phyloP scores from a whole-genome alignment of 257 asterid species.

The Solanum raphanifolium region DNA sequence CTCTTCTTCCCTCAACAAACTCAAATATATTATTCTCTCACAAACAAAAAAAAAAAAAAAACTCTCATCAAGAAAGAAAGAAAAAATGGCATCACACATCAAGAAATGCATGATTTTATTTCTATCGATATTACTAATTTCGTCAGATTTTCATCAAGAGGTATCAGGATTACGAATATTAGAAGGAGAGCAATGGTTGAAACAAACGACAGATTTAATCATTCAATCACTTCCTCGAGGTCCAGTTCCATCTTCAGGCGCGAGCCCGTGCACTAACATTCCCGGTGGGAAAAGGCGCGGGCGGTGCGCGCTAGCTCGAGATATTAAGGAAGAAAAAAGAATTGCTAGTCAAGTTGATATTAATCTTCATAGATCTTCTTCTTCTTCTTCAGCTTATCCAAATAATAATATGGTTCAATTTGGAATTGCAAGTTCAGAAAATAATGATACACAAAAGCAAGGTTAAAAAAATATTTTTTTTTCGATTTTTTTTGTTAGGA shows the following conservation, averaged over 20 bases:
- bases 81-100: not conserved
- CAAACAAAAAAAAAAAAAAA: not conserved
- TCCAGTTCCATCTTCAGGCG: constrained; percentile 9
- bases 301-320: constrained; percentile 31
- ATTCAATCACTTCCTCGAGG: constrained; percentile 51
- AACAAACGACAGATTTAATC: not conserved
- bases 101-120: not conserved
- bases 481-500: not conserved
- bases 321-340: not conserved
- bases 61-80: not conserved
- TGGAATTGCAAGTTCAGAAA: not conserved
- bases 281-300: constrained; percentile 33
- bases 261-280: constrained; percentile 48
- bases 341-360: not conserved
- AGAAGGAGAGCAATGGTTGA: constrained; percentile 17
- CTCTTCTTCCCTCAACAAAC: not conserved
- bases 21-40: not conserved
- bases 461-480: not conserved
- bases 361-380: not conserved
- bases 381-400: not conserved
- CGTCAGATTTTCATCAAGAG: not conserved
- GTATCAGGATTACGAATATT: constrained; percentile 18
- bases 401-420: not conserved
- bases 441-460: not conserved
- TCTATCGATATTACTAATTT: not conserved